Base-by-base conservation (phyloP, 2,329 filamentous ascomycete species). In the Orbilia ellipsospora region DNA sequence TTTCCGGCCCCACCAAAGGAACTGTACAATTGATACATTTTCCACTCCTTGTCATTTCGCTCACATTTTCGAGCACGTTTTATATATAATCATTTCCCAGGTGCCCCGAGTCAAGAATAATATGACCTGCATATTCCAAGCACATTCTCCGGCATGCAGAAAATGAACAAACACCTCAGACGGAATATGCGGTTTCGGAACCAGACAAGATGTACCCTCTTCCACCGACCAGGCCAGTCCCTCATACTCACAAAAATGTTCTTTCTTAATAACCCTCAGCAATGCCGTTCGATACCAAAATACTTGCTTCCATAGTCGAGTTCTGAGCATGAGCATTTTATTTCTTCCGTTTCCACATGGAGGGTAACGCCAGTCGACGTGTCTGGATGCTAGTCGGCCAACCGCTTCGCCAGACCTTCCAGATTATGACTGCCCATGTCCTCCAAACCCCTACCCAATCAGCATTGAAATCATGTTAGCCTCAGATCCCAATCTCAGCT, bases 71-170 rank as follows among this genome's bases (percentile, higher is more conserved):
- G 44, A 36, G 31, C 31, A 36, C 31, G 44, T 48, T n/a, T 18
- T 15, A 48, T n/a, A 48, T n/a, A 48, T 18, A 48, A 18, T n/a
- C 44, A 15, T 48, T 18, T n/a, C 44, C 16, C 44, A 48, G 31
- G 31, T 36, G 31, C 10, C 31, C 31, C 31, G 5, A 36, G 31
- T 36, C 52, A 57, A 57, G 40, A 42, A 45, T 54, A 45, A 63
- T 55, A 70, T 70, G 66, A 70, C 66, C 57, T 54, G 66, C 66
- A 70, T 69, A 63, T 42, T 57, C 65, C 65, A 62, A 69, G 56
- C 36, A 52, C 65, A 69, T 69, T 69, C 65, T 69, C 48, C 65
- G 65, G 65, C 52, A 48, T 64, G 51, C 51, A 66, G 23, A 36
- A 44, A 55, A 36, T 42, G 45, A 23, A 56, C 42, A 55, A 42